phyloP scores from a whole-genome alignment of 1,284 basidiomycete species.

The Cryptococcus sp. region DNA sequence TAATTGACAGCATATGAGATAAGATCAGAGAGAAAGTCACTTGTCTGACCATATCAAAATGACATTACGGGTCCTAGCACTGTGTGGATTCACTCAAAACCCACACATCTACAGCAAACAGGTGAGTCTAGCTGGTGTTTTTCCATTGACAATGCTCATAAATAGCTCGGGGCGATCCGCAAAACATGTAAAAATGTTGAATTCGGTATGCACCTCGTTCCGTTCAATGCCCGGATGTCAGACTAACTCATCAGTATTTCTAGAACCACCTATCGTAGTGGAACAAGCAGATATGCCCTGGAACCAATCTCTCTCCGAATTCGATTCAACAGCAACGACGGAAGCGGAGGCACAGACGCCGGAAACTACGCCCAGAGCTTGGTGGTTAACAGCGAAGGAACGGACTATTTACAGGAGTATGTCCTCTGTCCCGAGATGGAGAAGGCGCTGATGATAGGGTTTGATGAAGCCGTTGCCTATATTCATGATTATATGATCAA shows the following conservation, averaged over 20 bases:
- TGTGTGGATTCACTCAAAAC: constrained; percentile 72
- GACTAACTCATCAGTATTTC: constrained; percentile 58
- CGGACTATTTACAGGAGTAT: constrained; percentile 46
- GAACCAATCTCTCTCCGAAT: constrained; percentile 50
- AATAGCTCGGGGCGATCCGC: constrained; percentile 29
- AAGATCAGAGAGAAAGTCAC: too few species aligned
- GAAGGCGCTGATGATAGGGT: constrained; percentile 43
- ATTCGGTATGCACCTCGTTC: constrained; percentile 52
- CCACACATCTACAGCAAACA: constrained; percentile 72
- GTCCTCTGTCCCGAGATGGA: constrained; percentile 9
- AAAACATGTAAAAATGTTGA: constrained; percentile 53
- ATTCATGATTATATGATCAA: constrained; percentile 49
- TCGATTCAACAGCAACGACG: constrained; percentile 56
- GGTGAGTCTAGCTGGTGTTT: constrained; percentile 50
- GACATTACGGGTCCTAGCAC: constrained; percentile 31
- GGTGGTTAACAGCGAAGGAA: constrained; percentile 64
- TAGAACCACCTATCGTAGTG: constrained; percentile 66
- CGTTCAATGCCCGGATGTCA: constrained; percentile 1
- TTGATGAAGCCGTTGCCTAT: constrained; percentile 57
- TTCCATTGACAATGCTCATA: background rate
- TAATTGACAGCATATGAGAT: background rate
- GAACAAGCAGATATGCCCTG: constrained; percentile 66
- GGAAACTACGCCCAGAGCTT: constrained; percentile 66
- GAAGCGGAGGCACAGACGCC: constrained; percentile 55
- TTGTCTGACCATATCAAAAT: constrained; percentile 2